Base-by-base conservation (phyloP, 2,329 filamentous ascomycete species). In the Dactylellina drechsleri region DNA sequence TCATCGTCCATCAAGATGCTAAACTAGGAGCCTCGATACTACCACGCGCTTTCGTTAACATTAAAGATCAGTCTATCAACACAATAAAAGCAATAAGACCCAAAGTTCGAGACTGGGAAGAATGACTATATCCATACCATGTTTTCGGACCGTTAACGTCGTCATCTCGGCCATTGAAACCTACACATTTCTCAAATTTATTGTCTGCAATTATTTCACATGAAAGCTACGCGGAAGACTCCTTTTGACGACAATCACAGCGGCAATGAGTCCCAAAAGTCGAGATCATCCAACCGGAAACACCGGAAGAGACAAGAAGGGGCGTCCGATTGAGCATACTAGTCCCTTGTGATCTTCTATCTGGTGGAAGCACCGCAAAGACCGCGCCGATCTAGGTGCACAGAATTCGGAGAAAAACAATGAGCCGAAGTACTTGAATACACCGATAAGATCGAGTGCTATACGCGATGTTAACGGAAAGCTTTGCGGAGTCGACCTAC, bases 81-180 rank as follows among this genome's bases (percentile, higher is more conserved):
- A 2, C 16, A 47, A 18, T n/a, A 6, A 47, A 47, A 47, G 43
- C 6, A 47, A 4, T 8, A n/a, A 15, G 43, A 15, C 2, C 4
- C 23, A 23, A 23, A 23, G 4, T 23, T 4, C 23, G 23, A 4
- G 23, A 23, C 13, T 13, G 43, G 13, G 43, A 47, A 18, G 16
- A 52, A 52, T 52, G 28, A 40, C 31, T 57, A 40, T 52, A 40
- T 41, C 31, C 23, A 16, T 31, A 59, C 13, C 50, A 75, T 75
- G 71, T 75, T 74, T 74, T 52, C 56, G 71, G n/a, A 68, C 71
- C 18, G 71, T 68, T n/a, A 52, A 59, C 47, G n/a, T 75, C 50
- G 36, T 75, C 1, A 67, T 68, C 20, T 64, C 64, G 15, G 18
- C 64, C 71, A 75, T 68, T 60, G 71, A 75, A 65, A 75, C 71